Evolutionary conservation across 768 basidiomycete species (phyloP), one percentile per base, ranked within the genome.

Genomic region (Coprinellus micaceus): DNA sequence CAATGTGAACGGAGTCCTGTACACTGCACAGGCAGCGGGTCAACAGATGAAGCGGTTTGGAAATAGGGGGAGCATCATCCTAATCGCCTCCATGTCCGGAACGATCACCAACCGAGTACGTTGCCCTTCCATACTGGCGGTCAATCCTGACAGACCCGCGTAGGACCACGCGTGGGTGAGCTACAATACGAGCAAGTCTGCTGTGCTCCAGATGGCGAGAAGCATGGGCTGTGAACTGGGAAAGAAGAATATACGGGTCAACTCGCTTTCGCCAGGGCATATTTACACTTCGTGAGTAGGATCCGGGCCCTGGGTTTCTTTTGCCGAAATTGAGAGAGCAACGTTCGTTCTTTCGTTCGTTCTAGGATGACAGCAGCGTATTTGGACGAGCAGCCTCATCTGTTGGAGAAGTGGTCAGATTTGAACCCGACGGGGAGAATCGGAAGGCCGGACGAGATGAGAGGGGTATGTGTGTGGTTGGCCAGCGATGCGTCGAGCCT

Each of bases 211-310:
- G 69, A 89, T 89, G 87, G 83, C 77, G 4, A 81, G 89, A 41
- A 89, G 85, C 67, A 86, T 91, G 87, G 89, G 89, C 3, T 89
- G 87, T 64, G 89, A 91, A 65, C 77, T 91, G 1, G 89, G 86
- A 1, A 71, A 65, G 33, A 73, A 83, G 66, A 71, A 75, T 2
- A 89, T 91, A 49, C 78, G 89, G 2, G 87, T 90, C 57, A 91
- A 91, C 67, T 75, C 84, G 12, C 75, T 91, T 50, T 90, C 89
- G 10, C 88, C 88, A 0, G 88, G 89, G 2, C 80, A 88, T 63
- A 88, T 90, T 25, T 86, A 87, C 64, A 90, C 88, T 4, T 76
- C 74, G 85, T 85, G 53, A 40, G 74, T 67, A n/a, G n/a, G n/a
- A 6, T 24, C 24, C 43, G 11, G 37, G 47, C 50, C n/a, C 28